These are phyloP conservation scores for Globisporangium polare DNA, from an alignment of 352 stramenopile species.

Conservation along the genomic window DNA sequence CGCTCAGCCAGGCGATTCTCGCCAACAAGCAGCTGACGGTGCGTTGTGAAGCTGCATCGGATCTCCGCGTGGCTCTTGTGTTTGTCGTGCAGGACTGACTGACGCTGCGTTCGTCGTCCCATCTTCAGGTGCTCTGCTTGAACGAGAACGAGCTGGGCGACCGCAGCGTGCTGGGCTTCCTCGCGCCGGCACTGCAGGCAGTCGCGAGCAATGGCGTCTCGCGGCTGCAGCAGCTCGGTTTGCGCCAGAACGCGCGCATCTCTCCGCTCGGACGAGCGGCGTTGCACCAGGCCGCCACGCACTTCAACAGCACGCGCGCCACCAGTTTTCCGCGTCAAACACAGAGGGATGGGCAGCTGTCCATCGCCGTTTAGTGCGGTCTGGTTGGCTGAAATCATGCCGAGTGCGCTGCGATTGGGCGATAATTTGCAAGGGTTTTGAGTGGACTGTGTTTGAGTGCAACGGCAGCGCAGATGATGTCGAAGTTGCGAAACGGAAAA, in stretches of 20 bases:
- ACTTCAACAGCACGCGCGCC: constrained; percentile 28
- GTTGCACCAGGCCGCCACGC: constrained; percentile 21
- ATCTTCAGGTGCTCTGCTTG: constrained; percentile 39
- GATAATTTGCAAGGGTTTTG: not conserved
- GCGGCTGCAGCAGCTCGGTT: constrained; percentile 44
- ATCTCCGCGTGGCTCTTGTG: not conserved
- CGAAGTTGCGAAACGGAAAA: constrained; percentile 13
- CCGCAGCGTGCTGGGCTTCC: constrained; percentile 38
- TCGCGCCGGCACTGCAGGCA: constrained; percentile 43
- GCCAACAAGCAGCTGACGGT: constrained; percentile 30
- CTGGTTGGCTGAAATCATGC: constrained; percentile 12
- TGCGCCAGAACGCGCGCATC: constrained; percentile 44
- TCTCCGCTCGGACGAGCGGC: constrained; percentile 25
- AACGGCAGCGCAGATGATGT: constrained; percentile 9
- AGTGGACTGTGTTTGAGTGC: constrained; percentile 24
- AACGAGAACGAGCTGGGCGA: constrained; percentile 55
- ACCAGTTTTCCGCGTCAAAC: constrained; percentile 2
- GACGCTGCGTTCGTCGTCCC: not conserved
- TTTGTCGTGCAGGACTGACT: not conserved
- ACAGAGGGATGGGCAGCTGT: constrained; percentile 7
- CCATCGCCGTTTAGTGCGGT: constrained; percentile 4
- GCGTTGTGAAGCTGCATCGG: not conserved
- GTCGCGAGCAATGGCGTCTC: constrained; percentile 14
- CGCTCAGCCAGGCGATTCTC: constrained; percentile 35
- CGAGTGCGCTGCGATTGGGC: not conserved